Evolutionary conservation across 1,139 yeast genomes (phyloP), one percentile per base, ranked within the genome.

Genomic region (Candida sojae): DNA sequence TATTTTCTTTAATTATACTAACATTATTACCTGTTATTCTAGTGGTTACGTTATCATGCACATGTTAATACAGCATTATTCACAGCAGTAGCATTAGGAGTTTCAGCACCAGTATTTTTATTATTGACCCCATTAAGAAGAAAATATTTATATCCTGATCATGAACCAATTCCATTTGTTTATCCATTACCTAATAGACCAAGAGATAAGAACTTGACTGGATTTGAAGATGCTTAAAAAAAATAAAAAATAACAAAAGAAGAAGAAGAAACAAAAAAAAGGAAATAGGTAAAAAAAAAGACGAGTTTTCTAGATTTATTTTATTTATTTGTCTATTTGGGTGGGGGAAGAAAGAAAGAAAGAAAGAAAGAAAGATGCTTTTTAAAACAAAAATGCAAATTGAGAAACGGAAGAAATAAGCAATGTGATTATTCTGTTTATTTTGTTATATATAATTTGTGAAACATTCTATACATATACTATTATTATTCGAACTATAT

Each of bases 11-110:
- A 36, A 17, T 39, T 46, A n/a, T n/a, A n/a, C n/a, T n/a, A n/a
- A n/a, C n/a, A n/a, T n/a, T n/a, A n/a, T n/a, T n/a, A n/a, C 52
- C 37, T 13, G 12, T 9, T n/a, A 1, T 11, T 34, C 32, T 54
- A 86, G 89, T 88, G 90, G 87, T 68, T 84, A 53, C 86, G 92
- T 66, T 87, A 83, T 69, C 86, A 85, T 58, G 88, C 93, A 38
- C 89, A 87, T 70, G 83, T 83, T 57, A 83, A 83, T 64, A 96
- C 96, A 46, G 91, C 87, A 66, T 75, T 87, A 57, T 86, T 87
- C 67, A 84, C 77, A 64, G 77, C 93, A n/a, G 78, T 83, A 28
- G 75, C 77, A 37, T 73, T 88, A 58, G 96, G 92, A 9, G 66
- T 82, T 44, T 65, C 85, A 42, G 91, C 88, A 8, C 95, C 95